Base-by-base conservation (phyloP, 306 rosid species). In the Ochetophila trinervis region DNA sequence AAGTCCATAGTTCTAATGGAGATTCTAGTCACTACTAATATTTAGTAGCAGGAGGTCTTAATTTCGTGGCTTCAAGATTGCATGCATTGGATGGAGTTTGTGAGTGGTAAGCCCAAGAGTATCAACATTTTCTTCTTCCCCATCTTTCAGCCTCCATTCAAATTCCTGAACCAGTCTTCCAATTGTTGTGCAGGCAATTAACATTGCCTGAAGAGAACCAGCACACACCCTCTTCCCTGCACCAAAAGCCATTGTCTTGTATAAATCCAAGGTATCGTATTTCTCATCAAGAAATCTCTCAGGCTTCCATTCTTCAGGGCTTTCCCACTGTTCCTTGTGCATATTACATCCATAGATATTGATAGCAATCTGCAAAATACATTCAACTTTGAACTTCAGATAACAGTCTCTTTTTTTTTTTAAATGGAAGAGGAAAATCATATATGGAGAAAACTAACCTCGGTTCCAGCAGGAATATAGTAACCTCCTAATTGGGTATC, bases 201-300 rank as follows among this genome's bases (percentile, higher is more conserved):
- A 65, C 84, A 63, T 67, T 16, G 97, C 97, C 74, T 93, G 96
- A 63, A 86, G 90, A 30, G 90, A 72, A 18, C 99, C 99, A 0
- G 97, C 86, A 51, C 97, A 93, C n/a, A 65, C 87, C 79, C 99
- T 84, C 86, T 86, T 90, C 65, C 99, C 99, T n/a, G 85, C 88
- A 64, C 99, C 97, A 69, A 93, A 93, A 3, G 99, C 87, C 97
- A 93, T 90, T 3, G 97, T 93, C 82, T 86, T 93, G 81, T 84
- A 65, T 81, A 90, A 56, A 74, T 93, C 99, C 70, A 53, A 49
- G 0, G 74, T 42, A 12, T 88, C 99, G 52, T 76, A 84, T 59
- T 82, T 86, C 66, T 75, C 80, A 5, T 86, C 90, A 9, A 90
- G 73, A 80, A 93, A 93, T 52, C 99, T 87, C 85, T 93, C 97